Evolutionary conservation across 1,139 yeast species (phyloP).

Genomic region (Zhuliangozyma blackwelliae): DNA sequence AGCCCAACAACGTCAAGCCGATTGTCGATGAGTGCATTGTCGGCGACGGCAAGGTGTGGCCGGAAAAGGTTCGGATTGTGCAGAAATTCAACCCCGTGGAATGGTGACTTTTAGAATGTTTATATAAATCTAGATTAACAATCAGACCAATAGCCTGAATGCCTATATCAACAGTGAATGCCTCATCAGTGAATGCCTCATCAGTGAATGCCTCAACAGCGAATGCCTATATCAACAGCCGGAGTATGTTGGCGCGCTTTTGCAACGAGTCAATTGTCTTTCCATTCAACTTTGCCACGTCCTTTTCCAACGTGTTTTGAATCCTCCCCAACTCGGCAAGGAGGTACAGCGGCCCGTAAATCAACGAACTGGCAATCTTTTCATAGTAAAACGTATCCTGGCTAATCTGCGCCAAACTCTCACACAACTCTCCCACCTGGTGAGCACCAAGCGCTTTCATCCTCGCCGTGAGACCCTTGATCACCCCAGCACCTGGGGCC

Average conservation of each 20-base stretch:
- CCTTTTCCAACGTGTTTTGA: conserved; percentile 36
- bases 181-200: too few relatives aligned
- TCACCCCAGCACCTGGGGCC: conserved; percentile 50
- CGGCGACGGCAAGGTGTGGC: conserved; percentile 64
- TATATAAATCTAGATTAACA: neutral
- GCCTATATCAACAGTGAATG: too few relatives aligned
- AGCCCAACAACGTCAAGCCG: conserved; percentile 69
- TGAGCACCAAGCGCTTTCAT: too few relatives aligned
- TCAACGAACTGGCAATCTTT: conserved; percentile 46
- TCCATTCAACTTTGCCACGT: conserved; percentile 27
- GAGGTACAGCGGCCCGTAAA: conserved; percentile 20
- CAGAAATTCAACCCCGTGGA: conserved; percentile 49
- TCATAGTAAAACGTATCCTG: conserved; percentile 37
- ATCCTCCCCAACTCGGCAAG: conserved; percentile 49
- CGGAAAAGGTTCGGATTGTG: conserved; percentile 62
- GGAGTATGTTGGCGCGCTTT: conserved; percentile 47
- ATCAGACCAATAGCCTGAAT: too few relatives aligned
- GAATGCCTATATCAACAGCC: conserved; percentile 23
- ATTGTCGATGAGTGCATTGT: conserved; percentile 72
- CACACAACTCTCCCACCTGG: conserved; percentile 8
- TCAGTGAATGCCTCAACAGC: neutral
- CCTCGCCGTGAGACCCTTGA: conserved; percentile 24
- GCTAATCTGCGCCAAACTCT: conserved; percentile 12
- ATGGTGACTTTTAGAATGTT: conserved; percentile 37
- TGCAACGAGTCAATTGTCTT: conserved; percentile 41